Evolutionary conservation across 441 rosid species (phyloP), one percentile per base, ranked within the genome.

Genomic region (Aleurites moluccanus): DNA sequence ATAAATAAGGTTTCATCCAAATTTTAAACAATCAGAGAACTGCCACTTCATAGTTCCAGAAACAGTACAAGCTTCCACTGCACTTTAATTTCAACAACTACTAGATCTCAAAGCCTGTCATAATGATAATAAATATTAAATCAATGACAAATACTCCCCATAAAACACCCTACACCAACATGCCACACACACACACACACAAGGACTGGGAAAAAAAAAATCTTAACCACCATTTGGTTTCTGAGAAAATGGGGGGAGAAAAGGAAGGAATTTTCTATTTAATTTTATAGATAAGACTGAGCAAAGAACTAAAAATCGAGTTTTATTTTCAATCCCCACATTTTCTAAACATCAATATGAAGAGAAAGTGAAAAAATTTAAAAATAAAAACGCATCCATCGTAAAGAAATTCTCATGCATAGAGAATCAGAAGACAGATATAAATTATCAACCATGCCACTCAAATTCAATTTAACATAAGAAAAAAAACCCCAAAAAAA

Each of bases 21-120:
- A 75, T 25, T 55, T 25, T 40, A n/a, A 38, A 40, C 53, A 42
- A 44, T 71, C 18, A 59, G 62, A 49, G 38, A 16, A 59, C 13
- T 75, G 28, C 66, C 65, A 64, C 45, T 69, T 72, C 72, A 73
- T 44, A 18, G 62, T 30, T 53, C 10, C n/a, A 70, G 56, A 67
- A 75, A 59, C 1, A 55, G 44, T 35, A 42, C 61, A 44, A 70
- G 55, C 70, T 35, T 73, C 30, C 63, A 72, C n/a, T 42, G 59
- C n/a, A 40, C 35, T 64, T 78, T 72, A 47, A 71, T 80, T 65
- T 47, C 61, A 72, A 70, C 78, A 47, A 74, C 70, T 64, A 64
- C 76, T 42, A 62, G 47, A 60, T 27, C 60, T 61, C 70, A 38
- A 73, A 30, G 28, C 10, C 75, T 38, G 27, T 45, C 69, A 15